Base-by-base conservation (phyloP, 2,329 filamentous ascomycete species). In the Diplodia scrobiculata region DNA sequence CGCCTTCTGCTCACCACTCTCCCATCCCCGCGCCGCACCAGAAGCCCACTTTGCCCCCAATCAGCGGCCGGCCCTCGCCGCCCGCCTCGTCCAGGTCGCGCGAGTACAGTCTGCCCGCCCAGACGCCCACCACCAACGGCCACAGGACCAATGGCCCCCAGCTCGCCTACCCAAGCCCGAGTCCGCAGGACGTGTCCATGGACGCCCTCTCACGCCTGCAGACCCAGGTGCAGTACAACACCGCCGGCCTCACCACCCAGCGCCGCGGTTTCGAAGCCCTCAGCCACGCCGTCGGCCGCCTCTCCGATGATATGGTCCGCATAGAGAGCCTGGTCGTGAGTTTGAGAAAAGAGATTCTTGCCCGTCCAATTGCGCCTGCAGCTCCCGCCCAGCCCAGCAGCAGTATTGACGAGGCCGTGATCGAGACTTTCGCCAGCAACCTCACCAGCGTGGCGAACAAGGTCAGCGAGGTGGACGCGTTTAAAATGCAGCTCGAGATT, bases 161-260 rank as follows among this genome's bases (percentile, higher is more conserved):
- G 27, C 14, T 62, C n/a, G 58, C 58, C 45, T 62, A 62, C 14
- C 68, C 68, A 17, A 76, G 76, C 54, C 75, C 76, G 59, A 70
- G 70, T 10, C 69, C 72, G 19, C 70, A 69, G 17, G 72, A 76
- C 11, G 73, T 77, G 25, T 68, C 73, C 21, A 72, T 78, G 19
- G 78, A 80, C 67, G 79, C 79, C 55, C 75, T 82, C 68, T 72
- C 78, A 48, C 78, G 80, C 14, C 70, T 83, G 50, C 81, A 83
- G 69, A 79, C 79, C n/a, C 81, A 83, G 68, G 78, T 82, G 32
- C 78, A 80, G 11, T 78, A 79, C 68, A 81, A 82, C 70, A 80
- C 79, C 55, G 74, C 67, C 6, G 74, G 73, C 1, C 69, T 78
- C 25, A 72, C 72, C 38, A 71, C 72, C 34, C 75, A 77, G 34